Base-by-base conservation (phyloP, 148 eudicot genomes). In the Polygonum maritimum region DNA sequence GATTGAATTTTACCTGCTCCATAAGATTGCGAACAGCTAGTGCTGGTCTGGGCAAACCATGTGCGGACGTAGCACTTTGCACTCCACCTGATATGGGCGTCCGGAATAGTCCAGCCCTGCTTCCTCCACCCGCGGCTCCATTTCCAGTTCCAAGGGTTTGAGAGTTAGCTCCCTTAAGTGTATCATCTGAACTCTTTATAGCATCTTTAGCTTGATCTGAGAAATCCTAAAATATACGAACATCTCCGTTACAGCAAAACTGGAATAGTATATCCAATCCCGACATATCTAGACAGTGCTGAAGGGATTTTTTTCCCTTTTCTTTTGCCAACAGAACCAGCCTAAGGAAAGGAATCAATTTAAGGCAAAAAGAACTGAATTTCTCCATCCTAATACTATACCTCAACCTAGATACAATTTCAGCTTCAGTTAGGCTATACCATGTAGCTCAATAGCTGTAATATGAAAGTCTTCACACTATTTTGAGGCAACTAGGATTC, bases 71-170 rank as follows among this genome's bases (percentile, higher is more conserved):
- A 19, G 99, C 99, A 88, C 99, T 96, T 80, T 96, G 99, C 62
- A 96, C 99, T 54, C 99, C 99, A n/a, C 99, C 99, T 48, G 99
- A 96, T 79, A 96, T 92, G 19, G 99, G 99, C 21, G 99, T 92
- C 77, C 99, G 88, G 81, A 96, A 96, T 36, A 96, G 86, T 52
- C 99, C 99, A 80, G 99, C 90, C 78, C 97, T 88, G 75, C 80
- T 84, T 76, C 87, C 83, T 74, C 86, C 88, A 26, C 89, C 87
- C 47, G 47, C 47, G 21, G 45, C 36, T 31, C 79, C 78, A 78
- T 77, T 81, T 52, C 82, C 85, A 48, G 79, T 26, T 73, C 81
- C 76, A 40, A 72, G 33, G 31, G 77, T 69, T 65, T 47, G 77
- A 75, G 89, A 83, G 48, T 83, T 78, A 39, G 76, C 58, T 69